Evolutionary conservation across 495 filamentous ascomycete species (phyloP).

Genomic region (Corynascus novoguineensis): DNA sequence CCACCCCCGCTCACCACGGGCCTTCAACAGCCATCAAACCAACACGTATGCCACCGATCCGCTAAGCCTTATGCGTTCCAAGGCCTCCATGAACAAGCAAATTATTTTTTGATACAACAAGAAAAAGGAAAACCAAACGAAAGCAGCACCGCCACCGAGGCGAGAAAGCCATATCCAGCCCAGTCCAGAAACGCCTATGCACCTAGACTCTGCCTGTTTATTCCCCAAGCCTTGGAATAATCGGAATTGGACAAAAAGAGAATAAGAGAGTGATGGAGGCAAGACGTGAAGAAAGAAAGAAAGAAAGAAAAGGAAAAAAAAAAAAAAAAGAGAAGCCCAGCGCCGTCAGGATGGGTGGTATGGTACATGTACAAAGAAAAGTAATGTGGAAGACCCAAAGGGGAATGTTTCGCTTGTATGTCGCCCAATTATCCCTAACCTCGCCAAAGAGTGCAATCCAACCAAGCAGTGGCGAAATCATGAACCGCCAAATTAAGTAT

Average conservation of each 20-base stretch:
- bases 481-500: neutral
- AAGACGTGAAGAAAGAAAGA: too few species aligned
- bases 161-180: neutral
- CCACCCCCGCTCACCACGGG: too few species aligned
- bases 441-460: too few species aligned
- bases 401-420: too few species aligned
- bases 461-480: too few species aligned
- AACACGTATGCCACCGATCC: too few species aligned
- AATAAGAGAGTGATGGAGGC: neutral
- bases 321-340: neutral
- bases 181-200: neutral
- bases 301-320: neutral
- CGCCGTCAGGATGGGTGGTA: neutral
- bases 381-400: neutral
- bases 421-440: too few species aligned
- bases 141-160: neutral
- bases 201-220: neutral
- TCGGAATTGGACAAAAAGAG: neutral
- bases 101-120: neutral
- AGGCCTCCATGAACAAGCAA: too few species aligned
- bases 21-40: too few species aligned
- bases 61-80: too few species aligned
- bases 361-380: conserved; percentile 3
- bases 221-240: neutral
- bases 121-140: neutral